Evolutionary conservation across 1,284 basidiomycete species (phyloP), one percentile per base, ranked within the genome.

Genomic region (Trichosporon asahii): DNA sequence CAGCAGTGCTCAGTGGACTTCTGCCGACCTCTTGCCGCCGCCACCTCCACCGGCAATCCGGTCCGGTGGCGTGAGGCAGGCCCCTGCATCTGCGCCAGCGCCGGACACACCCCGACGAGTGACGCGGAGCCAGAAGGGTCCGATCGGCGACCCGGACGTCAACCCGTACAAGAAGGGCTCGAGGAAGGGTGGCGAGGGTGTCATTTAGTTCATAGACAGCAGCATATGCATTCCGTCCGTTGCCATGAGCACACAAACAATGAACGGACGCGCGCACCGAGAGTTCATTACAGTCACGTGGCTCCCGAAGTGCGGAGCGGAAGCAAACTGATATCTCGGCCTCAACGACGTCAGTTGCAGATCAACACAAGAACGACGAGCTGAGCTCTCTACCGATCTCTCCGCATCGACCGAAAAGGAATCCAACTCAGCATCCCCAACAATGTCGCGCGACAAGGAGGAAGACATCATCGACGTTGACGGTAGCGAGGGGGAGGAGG

Each of bases 21-120:
- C 78, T 6, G 69, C 77, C 18, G 80, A 81, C 57, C 78, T 83
- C 66, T 70, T 83, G n/a, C 82, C 82, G 14, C 82, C 82, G 0
- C 82, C 82, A 1, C 82, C 82, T 9, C 79, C 82, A 2, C 80
- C 81, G 5, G 75, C 80, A 40, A 70, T 82, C 14, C 76, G 81
- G 7, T 77, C 76, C 9, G 79, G 80, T 9, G 80, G 80, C 33
- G 68, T 81, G 1, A 72, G 76, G 11, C 76, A 74, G 2, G 73
- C 74, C 4, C 76, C 76, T 31, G 74, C 77, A 3, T 69, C 71
- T 6, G 64, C 70, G 23, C 66, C 75, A 31, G 65, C 73, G 2
- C 69, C 69, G 0, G 76, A 78, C 29, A 73, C 76, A n/a, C 82
- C 82, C 0, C 75, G 79, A 8, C 70, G 80, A 23, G 72, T 79